Conservation (phyloP, 2,329 filamentous ascomycete genomes). For the Fusarium circinatum region DNA sequence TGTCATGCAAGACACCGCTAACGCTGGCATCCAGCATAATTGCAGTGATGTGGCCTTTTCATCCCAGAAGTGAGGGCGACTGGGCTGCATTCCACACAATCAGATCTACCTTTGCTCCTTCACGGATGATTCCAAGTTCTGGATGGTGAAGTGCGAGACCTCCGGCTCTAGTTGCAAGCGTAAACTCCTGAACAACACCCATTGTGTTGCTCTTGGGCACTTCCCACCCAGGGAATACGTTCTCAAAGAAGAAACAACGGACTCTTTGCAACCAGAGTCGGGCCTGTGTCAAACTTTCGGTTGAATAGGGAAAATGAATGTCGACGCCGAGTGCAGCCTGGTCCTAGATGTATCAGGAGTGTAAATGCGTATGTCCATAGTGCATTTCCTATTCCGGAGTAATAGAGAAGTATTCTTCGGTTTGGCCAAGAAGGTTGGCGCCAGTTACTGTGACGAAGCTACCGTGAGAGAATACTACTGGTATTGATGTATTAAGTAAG, state of each 20-base stretch:
- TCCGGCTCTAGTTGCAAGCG: conserved; percentile 63
- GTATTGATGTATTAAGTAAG: conserved; percentile 56
- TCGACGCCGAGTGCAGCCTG: conserved; percentile 65
- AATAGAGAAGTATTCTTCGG: conserved; percentile 65
- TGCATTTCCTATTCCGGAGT: conserved; percentile 70
- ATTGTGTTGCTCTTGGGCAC: conserved; percentile 62
- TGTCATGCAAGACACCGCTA: conserved; percentile 61
- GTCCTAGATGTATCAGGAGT: conserved; percentile 57
- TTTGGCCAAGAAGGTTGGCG: conserved; percentile 55
- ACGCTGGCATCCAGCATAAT: conserved; percentile 65
- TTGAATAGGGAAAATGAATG: conserved; percentile 63
- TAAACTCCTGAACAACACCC: conserved; percentile 64
- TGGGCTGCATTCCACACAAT: conserved; percentile 61
- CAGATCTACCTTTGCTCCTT: conserved; percentile 64
- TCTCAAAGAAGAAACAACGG: conserved; percentile 52
- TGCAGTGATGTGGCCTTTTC: conserved; percentile 65
- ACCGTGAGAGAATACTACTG: conserved; percentile 64
- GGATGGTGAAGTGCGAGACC: conserved; percentile 60
- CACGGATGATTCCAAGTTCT: conserved; percentile 61
- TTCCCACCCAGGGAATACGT: conserved; percentile 53
- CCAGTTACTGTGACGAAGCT: conserved; percentile 55
- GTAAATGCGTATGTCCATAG: conserved; percentile 63
- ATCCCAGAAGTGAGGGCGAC: conserved; percentile 62
- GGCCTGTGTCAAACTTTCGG: conserved; percentile 62
- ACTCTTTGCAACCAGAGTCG: conserved; percentile 63